phyloP scores from a whole-genome alignment of 345 rosid species.

The Rhodomyrtus tomentosa region DNA sequence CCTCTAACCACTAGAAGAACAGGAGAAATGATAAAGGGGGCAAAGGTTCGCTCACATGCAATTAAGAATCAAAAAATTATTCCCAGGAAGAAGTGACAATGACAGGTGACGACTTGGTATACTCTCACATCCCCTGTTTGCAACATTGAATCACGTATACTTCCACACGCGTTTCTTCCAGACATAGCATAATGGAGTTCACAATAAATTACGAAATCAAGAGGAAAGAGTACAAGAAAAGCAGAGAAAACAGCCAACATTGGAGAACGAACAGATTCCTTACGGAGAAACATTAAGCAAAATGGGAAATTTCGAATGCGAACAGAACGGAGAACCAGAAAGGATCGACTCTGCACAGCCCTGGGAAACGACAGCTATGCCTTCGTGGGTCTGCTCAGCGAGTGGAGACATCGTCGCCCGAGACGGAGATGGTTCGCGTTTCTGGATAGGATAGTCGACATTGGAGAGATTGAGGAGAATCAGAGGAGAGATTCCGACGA shows the following conservation, averaged over 20 bases:
- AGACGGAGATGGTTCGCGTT: no score
- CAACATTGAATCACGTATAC: constrained; percentile 94
- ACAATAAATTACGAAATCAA: no score
- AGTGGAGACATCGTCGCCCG: no score
- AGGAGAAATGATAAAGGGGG: background rate
- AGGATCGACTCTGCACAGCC: no score
- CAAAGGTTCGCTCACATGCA: background rate
- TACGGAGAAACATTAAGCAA: background rate
- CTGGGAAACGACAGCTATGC: no score
- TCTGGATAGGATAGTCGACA: no score
- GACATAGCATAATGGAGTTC: no score
- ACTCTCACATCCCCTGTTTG: constrained; percentile 84
- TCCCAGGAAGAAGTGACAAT: background rate
- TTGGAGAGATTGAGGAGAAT: no score
- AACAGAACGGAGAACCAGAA: constrained; percentile 3
- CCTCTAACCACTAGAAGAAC: background rate
- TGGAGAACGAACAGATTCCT: background rate
- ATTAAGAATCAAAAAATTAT: background rate
- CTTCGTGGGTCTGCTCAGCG: no score
- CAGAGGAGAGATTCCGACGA: constrained; percentile 4
- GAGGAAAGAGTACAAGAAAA: no score
- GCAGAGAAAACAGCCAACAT: no score
- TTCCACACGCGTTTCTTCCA: background rate
- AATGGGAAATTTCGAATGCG: constrained; percentile 2
- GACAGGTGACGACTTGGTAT: background rate